Evolutionary conservation across 345 rosid genomes (phyloP).

Genomic region (Eucalyptus cloeziana): DNA sequence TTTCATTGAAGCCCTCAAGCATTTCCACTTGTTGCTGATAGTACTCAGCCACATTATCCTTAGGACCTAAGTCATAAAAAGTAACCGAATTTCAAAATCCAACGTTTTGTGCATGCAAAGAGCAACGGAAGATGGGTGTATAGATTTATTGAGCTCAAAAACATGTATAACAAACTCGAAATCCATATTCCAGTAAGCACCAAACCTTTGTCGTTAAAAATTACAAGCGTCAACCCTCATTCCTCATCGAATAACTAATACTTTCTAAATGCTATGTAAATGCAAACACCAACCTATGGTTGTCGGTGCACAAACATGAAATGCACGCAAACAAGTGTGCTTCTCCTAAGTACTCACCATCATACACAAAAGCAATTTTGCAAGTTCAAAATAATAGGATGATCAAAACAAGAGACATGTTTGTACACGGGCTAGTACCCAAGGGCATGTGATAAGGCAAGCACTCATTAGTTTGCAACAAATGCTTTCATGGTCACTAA

Average conservation of each 20-base stretch:
- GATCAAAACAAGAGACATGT: too few species aligned
- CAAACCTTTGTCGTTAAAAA: not conserved
- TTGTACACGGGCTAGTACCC: too few species aligned
- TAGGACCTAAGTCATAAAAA: slow-evolving; percentile 36
- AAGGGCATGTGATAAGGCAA: too few species aligned
- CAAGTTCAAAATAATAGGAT: too few species aligned
- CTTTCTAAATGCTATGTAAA: not conserved
- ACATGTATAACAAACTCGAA: not conserved
- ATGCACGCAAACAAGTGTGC: too few species aligned
- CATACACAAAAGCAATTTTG: too few species aligned
- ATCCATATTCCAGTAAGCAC: not conserved
- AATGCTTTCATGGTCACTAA: too few species aligned
- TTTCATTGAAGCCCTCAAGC: slow-evolving; percentile 93
- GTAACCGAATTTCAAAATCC: not conserved
- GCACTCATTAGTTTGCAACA: too few species aligned
- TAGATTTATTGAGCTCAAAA: not conserved
- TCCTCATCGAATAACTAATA: not conserved
- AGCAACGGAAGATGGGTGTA: not conserved
- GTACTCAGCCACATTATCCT: slow-evolving; percentile 84
- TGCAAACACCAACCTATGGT: too few species aligned
- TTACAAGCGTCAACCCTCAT: not conserved
- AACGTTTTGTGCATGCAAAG: not conserved
- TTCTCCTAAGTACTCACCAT: too few species aligned
- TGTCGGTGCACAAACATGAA: too few species aligned
- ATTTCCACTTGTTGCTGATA: slow-evolving; percentile 95